Evolutionary conservation across 2,329 filamentous ascomycete species (phyloP), one percentile per base, ranked within the genome.

Genomic region (Penicillium expansum): DNA sequence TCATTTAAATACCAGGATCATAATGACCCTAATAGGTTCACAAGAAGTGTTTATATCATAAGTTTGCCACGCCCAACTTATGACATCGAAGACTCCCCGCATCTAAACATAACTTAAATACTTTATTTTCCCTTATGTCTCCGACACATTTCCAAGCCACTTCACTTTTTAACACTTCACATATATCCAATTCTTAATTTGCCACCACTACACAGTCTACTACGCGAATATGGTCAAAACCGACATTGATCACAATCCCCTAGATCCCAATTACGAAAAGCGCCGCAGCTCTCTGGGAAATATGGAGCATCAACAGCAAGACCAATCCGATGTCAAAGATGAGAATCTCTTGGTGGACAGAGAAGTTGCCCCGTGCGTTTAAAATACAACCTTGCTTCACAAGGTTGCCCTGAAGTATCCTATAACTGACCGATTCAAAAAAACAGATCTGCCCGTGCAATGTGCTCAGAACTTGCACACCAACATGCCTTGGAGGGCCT

Each of bases 331-430:
- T 37, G 7, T 11, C 11, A 63, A 55, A 10, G 48, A 60, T 22
- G 10, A 60, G 14, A 41, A 65, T 13, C 33, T 44, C 37, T 56
- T 62, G 10, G 35, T 59, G 2, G 52, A 62, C 11, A 51, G 58
- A 48, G 58, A 66, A 29, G 59, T 64, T 9, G 64, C 64, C 22
- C 64, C 64, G 64, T 67, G 52, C 30, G 64, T 56, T 16, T n/a
- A n/a, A n/a, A n/a, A n/a, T n/a, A n/a, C n/a, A n/a, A n/a, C n/a
- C n/a, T n/a, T n/a, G n/a, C n/a, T n/a, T n/a, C n/a, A n/a, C n/a
- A n/a, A n/a, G n/a, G n/a, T n/a, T n/a, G n/a, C n/a, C n/a, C n/a
- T 7, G 10, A 33, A 14, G 5, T 5, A 42, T 3, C 18, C 14
- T 4, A 6, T 24, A 14, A 11, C 43, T 59, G 18, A 61, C 38